Conservation (phyloP, 805 yeast genomes). For the Saturnispora zaruensis region DNA sequence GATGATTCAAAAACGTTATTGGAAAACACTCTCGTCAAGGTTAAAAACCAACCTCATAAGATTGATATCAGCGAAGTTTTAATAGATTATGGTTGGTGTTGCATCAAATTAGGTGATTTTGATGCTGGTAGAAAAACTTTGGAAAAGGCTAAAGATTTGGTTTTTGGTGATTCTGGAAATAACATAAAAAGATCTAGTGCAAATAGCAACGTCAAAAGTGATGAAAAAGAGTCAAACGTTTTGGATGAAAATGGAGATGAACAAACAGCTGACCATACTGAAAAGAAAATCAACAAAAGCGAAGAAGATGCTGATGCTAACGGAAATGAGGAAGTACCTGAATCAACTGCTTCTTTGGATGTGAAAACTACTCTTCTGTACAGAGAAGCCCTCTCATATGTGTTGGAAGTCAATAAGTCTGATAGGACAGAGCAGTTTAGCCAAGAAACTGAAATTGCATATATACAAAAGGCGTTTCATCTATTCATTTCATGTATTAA, state of each 20-base stretch:
- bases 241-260: neutral
- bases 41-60: slow-evolving; percentile 33
- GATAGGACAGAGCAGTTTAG: slow-evolving; percentile 10
- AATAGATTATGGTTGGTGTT: slow-evolving; percentile 70
- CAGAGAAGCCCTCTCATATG: slow-evolving; percentile 63
- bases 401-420: slow-evolving; percentile 27
- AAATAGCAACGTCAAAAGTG: neutral
- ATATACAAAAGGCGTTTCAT: slow-evolving; percentile 44
- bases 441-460: slow-evolving; percentile 16
- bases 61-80: slow-evolving; percentile 6
- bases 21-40: slow-evolving; percentile 32
- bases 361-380: slow-evolving; percentile 54
- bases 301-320: neutral
- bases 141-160: slow-evolving; percentile 33
- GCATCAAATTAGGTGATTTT: slow-evolving; percentile 43
- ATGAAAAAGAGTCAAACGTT: neutral
- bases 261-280: neutral
- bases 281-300: neutral
- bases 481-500: slow-evolving; percentile 55
- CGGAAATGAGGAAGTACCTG: neutral
- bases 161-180: slow-evolving; percentile 36
- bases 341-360: slow-evolving; percentile 39
- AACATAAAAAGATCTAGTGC: slow-evolving; percentile 27
- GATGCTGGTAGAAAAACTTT: slow-evolving; percentile 46
- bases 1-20: slow-evolving; percentile 48